Percentiles rank a stretch among this genome's conserved stretches.
phyloP scores from a whole-genome alignment of 768 basidiomycete genomes.

The Suillus subaureus region DNA sequence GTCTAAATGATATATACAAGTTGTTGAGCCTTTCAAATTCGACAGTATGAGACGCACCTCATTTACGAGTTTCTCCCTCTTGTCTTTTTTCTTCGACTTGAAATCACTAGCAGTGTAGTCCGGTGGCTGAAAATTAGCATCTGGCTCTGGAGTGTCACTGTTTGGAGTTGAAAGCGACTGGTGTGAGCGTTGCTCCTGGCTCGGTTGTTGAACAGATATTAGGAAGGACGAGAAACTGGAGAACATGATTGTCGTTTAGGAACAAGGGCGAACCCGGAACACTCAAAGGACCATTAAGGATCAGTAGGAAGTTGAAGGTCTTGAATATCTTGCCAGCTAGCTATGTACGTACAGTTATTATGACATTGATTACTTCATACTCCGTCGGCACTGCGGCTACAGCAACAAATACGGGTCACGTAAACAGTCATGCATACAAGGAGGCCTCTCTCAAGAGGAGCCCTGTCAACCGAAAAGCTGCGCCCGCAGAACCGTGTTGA shows the following conservation, averaged over 20 bases:
- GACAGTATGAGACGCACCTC: slow-evolving; percentile 42
- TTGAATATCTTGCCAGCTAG: background rate
- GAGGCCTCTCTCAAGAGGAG: too few species aligned
- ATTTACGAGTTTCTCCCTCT: slow-evolving; percentile 44
- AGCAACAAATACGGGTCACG: background rate
- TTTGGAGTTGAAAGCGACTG: slow-evolving; percentile 22
- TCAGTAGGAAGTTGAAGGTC: background rate
- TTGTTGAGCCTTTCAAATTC: slow-evolving; percentile 9
- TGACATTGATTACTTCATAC: background rate
- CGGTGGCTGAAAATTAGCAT: slow-evolving; percentile 12
- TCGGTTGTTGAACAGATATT: slow-evolving; percentile 47
- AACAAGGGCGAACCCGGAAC: slow-evolving; percentile 1
- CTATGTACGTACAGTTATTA: background rate
- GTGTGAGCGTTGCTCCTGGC: slow-evolving; percentile 25
- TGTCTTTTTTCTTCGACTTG: slow-evolving; percentile 49
- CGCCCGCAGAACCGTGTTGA: background rate
- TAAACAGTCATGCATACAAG: background rate
- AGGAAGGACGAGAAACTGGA: slow-evolving; percentile 53
- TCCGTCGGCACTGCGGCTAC: background rate
- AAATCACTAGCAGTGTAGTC: slow-evolving; percentile 30
- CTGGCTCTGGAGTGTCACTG: slow-evolving; percentile 8
- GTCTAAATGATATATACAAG: slow-evolving; percentile 48
- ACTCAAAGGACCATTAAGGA: slow-evolving; percentile 10
- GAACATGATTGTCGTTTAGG: slow-evolving; percentile 42
- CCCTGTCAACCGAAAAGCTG: background rate